A percentile compares a stretch with the other conserved stretches of the same genome.
Evolutionary conservation across 192 early-diverging fungal genomes (phyloP).

Genomic region (Entomortierella lignicola): DNA sequence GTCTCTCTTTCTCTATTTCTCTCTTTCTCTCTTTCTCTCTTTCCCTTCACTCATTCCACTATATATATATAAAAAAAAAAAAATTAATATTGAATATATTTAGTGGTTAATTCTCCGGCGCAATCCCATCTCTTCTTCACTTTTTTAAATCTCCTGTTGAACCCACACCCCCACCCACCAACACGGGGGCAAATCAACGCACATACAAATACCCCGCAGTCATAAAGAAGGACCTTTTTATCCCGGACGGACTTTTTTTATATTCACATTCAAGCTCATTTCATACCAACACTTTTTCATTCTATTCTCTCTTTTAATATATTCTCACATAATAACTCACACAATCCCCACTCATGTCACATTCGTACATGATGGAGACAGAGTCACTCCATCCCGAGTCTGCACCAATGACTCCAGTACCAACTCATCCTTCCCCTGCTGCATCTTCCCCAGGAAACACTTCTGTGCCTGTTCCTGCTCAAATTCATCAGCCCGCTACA

Average conservation of each 20-base stretch:
- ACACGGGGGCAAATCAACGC: background rate
- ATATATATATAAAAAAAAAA: too few species aligned
- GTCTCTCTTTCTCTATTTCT: conserved; percentile 5
- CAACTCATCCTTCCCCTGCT: conserved; percentile 11
- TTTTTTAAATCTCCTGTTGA: background rate
- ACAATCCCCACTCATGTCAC: conserved; percentile 13
- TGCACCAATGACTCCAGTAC: conserved; percentile 21
- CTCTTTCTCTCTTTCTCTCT: background rate
- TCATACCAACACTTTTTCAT: too few species aligned
- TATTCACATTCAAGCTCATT: background rate
- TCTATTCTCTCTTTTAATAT: too few species aligned
- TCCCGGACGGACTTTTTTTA: background rate
- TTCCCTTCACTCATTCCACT: too few species aligned
- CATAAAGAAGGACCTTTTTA: too few species aligned
- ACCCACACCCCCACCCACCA: background rate
- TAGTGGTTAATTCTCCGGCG: conserved; percentile 45
- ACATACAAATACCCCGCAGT: background rate
- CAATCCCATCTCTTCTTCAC: background rate
- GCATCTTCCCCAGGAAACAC: background rate
- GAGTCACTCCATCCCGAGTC: conserved; percentile 37
- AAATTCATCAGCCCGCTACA: conserved; percentile 17
- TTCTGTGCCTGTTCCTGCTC: conserved; percentile 12
- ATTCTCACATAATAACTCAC: conserved; percentile 8
- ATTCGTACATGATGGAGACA: conserved; percentile 48
- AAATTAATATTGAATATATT: too few species aligned